Evolutionary conservation across 371 early-diverging fungal genomes (phyloP), one percentile per base, ranked within the genome.

Genomic region (Mucor irregularis): DNA sequence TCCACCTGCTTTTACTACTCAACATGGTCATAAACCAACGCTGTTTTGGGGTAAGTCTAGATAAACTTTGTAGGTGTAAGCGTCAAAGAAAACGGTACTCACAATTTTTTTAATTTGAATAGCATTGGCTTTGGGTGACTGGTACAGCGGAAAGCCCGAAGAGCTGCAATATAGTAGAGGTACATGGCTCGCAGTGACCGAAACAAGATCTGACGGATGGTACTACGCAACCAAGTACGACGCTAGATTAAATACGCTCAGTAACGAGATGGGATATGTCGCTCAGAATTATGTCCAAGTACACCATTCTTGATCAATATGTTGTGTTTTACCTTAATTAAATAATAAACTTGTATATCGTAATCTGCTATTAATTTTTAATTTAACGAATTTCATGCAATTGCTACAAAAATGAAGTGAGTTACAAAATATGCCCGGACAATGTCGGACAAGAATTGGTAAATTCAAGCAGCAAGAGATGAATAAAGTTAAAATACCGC

Each of bases 81-180:
- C n/a, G n/a, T n/a, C n/a, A n/a, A n/a, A n/a, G n/a, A n/a, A n/a
- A n/a, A n/a, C n/a, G n/a, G n/a, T n/a, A n/a, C n/a, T n/a, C n/a
- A n/a, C n/a, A n/a, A n/a, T n/a, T n/a, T n/a, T n/a, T n/a, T n/a
- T n/a, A 14, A 2, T 16, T 31, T 17, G 14, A 9, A 24, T 74
- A 93, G 95, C 91, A 17, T 83, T 86, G 13, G 90, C 87, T 4
- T 63, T 94, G 5, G 90, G 91, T 49, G 94, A 95, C 65, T 95
- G 93, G 62, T 78, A 81, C 31, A 83, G 91, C 4, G 88, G 87
- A 10, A 85, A 86, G 19, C 73, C 82, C 5, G 94, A 90, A 44
- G 95, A 95, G 61, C 70, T 96, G 10, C 76, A 81, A 16, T 84
- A 94, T 30, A 72, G 61, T 6, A 83, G 89, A 59, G 92, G 91